phyloP scores from a whole-genome alignment of 768 basidiomycete genomes.

The Leccinum variicolor region DNA sequence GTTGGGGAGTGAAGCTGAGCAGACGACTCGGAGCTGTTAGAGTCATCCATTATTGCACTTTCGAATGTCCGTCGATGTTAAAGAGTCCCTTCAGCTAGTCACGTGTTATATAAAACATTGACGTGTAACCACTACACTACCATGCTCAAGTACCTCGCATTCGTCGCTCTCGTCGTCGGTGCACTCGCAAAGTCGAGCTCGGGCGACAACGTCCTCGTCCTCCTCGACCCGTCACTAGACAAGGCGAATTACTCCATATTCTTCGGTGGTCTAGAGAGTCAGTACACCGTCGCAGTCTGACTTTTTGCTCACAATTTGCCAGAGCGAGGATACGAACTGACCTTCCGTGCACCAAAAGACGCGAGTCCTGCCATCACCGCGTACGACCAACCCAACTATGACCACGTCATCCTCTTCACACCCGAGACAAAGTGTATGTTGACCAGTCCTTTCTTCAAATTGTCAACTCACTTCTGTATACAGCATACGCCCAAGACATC shows the following conservation, averaged over 20 bases:
- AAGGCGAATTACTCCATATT: constrained; percentile 75
- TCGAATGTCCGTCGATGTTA: background rate
- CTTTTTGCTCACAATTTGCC: background rate
- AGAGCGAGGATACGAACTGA: constrained; percentile 85
- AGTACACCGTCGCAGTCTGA: constrained; percentile 10
- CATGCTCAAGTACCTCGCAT: too few relatives aligned
- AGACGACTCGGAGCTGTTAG: constrained; percentile 35
- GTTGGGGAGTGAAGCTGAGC: constrained; percentile 27
- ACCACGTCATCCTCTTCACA: constrained; percentile 84
- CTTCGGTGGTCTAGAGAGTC: constrained; percentile 76
- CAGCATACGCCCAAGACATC: constrained; percentile 71
- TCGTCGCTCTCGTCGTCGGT: constrained; percentile 25
- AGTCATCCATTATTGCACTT: constrained; percentile 32
- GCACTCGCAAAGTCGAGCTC: constrained; percentile 66
- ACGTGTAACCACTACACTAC: background rate
- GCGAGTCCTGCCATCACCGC: constrained; percentile 60
- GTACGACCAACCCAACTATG: constrained; percentile 72
- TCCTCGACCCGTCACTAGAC: constrained; percentile 71
- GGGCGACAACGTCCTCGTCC: constrained; percentile 78
- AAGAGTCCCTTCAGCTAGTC: background rate
- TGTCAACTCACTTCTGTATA: background rate
- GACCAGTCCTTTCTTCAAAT: too few relatives aligned
- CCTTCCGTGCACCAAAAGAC: constrained; percentile 82
- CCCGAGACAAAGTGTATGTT: constrained; percentile 78
- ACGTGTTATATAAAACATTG: background rate